Conservation (phyloP, 257 asterid species). For the Gentiana dahurica region DNA sequence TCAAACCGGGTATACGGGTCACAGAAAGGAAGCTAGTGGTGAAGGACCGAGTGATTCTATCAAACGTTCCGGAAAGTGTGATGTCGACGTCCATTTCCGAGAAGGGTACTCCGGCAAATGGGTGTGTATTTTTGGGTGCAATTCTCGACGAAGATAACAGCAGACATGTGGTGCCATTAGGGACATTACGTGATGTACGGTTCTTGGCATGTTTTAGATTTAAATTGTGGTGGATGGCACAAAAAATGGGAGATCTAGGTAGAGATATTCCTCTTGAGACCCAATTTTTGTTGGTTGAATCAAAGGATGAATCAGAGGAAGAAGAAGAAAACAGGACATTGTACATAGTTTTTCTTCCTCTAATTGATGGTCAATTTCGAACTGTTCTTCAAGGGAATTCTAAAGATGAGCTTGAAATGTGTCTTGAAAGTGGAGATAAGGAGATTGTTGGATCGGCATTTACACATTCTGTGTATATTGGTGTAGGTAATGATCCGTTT, state of each 20-base stretch:
- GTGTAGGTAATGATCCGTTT: conserved; percentile 64
- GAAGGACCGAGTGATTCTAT: conserved; percentile 22
- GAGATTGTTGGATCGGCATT: conserved; percentile 33
- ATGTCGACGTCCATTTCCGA: conserved; percentile 20
- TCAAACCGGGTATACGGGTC: conserved; percentile 16
- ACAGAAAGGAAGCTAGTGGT: conserved; percentile 22
- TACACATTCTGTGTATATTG: conserved; percentile 46
- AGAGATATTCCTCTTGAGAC: conserved; percentile 74
- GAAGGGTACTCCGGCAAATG: conserved; percentile 27
- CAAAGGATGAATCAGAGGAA: conserved; percentile 47
- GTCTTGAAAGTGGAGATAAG: conserved; percentile 64
- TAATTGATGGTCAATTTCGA: conserved; percentile 64
- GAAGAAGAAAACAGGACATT: conserved; percentile 28
- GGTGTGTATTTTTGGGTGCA: conserved; percentile 27
- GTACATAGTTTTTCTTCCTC: conserved; percentile 59
- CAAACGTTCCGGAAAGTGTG: conserved; percentile 29
- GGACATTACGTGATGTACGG: conserved; percentile 36
- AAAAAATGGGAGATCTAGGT: conserved; percentile 71
- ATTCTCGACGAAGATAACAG: conserved; percentile 19
- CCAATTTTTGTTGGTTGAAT: conserved; percentile 56
- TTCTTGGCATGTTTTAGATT: conserved; percentile 81
- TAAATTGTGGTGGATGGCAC: conserved; percentile 96
- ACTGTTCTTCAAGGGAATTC: conserved; percentile 71
- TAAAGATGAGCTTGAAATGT: conserved; percentile 49
- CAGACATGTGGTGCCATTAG: conserved; percentile 28